Base-by-base conservation (phyloP, 352 stramenopile species). In the Pythium guiyangense region DNA sequence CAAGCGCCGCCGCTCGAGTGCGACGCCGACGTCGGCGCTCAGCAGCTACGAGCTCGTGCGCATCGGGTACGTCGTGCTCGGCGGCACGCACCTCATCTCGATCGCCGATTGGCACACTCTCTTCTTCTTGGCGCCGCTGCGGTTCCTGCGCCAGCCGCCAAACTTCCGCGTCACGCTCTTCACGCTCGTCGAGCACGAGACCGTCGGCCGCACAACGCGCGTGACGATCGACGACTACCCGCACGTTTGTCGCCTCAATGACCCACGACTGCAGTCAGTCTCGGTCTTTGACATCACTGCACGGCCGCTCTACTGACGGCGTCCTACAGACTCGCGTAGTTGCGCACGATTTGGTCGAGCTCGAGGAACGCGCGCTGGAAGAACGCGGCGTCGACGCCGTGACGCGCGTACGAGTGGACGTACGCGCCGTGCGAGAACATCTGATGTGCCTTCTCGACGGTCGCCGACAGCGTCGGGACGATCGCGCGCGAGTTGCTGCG, bases 281-380 rank as follows among this genome's bases (percentile, higher is more conserved):
- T 56, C 60, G 1, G 42, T 73, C 25, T 31, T 62, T 6, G 54
- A 66, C n/a, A 64, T 75, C 27, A 60, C 61, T 1, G 44, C 46
- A 4, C 44, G 51, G 43, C 39, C 49, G 50, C 15, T 67, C 11
- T 52, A 61, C 20, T 54, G 45, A 52, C 46, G 42, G 5, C 42
- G 17, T 11, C 0, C 15, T 25, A 55, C 37, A 49, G 67, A 48
- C 78, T 47, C 0, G 54, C 50, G 44, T 90, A 90, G 62, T 86
- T 89, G n/a, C 73, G 69, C 10, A 84, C 74, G 40, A 92, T 65
- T 45, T 92, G 82, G 54, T 90, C 82, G n/a, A 89, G 64, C 22
- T 67, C 67, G 15, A 92, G 68, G 57, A 90, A 92, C 31, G 70
- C 58, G 45, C 76, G 63, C 60, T 86, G 71, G 52, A 90, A 90